Base-by-base conservation (phyloP, 345 rosid species). In the Cardamine resedifolia region DNA sequence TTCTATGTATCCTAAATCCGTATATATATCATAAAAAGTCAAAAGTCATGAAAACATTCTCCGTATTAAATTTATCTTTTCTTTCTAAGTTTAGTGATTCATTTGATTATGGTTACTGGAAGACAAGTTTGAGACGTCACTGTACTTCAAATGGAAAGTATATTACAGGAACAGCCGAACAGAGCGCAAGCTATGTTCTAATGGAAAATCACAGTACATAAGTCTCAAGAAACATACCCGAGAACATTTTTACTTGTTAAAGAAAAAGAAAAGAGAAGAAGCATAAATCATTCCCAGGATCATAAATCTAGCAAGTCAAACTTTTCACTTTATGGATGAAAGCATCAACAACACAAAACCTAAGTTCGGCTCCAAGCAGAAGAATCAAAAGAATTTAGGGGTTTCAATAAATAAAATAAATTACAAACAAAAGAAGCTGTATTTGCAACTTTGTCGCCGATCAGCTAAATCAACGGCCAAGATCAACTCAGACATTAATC, bases 381-480 rank as follows among this genome's bases (percentile, higher is more conserved):
- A 11, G 44, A 12, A 39, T 39, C 44, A 39, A 39, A 12, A 39
- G 44, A 39, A 9, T 68, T 55, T 68, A 11, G 15, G 41, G 53
- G 72, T 55, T 68, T 41, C 44, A 41, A 41, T 5, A 1, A 15
- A n/a, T n/a, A n/a, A 18, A 67, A 26, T 19, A 55, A 41, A 12
- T 3, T 10, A 34, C 39, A 10, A 38, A 23, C 1, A 49, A 49
- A 38, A 9, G 3, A 49, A 10, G 2, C 34, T 52, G n/a, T n/a
- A 20, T 53, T 33, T 33, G 50, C 38, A 43, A 31, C 36, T 44
- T 55, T 10, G 16, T 45, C 31, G 58, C 43, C 52, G 59, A 58
- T 73, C 24, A 74, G 27, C 27, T 58, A 0, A 67, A 30, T 51
- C 49, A 74, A 74, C 57, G 78, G 78, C 34, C 30, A 31, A 4